phyloP scores from a whole-genome alignment of 2,329 filamentous ascomycete genomes.

The Fusarium sp. region DNA sequence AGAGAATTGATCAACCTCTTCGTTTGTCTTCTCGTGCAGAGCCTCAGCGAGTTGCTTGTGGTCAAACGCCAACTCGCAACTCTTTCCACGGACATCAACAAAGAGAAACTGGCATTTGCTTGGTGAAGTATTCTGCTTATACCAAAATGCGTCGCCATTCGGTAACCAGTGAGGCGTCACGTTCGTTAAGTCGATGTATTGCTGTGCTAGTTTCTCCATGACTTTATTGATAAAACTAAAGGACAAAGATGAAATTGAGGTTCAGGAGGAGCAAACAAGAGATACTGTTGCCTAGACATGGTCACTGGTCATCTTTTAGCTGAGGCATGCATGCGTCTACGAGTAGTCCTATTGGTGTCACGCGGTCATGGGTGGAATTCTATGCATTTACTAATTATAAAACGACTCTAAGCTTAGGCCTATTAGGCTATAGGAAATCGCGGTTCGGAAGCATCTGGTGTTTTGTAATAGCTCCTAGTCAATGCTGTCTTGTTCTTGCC shows the following conservation, averaged over 20 bases:
- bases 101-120: conserved; percentile 36
- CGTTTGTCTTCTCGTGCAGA: conserved; percentile 14
- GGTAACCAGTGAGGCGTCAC: conserved; percentile 39
- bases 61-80: conserved; percentile 31
- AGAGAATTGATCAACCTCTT: conserved; percentile 3
- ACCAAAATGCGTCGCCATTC: conserved; percentile 39
- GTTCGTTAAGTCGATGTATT: conserved; percentile 9
- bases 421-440: too few species aligned
- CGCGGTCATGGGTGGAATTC: background rate
- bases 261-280: background rate
- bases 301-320: conserved; percentile 10
- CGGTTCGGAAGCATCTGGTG: background rate
- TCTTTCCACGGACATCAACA: conserved; percentile 28
- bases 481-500: background rate
- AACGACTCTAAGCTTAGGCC: too few species aligned
- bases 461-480: too few species aligned
- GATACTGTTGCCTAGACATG: conserved; percentile 8
- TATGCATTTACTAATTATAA: background rate
- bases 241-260: fast-evolving
- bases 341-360: background rate
- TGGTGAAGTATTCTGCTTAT: conserved; percentile 18
- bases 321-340: background rate
- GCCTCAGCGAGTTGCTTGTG: conserved; percentile 33
- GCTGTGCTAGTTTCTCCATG: conserved; percentile 9
- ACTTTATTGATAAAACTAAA: fast-evolving